Conservation (phyloP, 495 filamentous ascomycete genomes). For the Tuber indicum region DNA sequence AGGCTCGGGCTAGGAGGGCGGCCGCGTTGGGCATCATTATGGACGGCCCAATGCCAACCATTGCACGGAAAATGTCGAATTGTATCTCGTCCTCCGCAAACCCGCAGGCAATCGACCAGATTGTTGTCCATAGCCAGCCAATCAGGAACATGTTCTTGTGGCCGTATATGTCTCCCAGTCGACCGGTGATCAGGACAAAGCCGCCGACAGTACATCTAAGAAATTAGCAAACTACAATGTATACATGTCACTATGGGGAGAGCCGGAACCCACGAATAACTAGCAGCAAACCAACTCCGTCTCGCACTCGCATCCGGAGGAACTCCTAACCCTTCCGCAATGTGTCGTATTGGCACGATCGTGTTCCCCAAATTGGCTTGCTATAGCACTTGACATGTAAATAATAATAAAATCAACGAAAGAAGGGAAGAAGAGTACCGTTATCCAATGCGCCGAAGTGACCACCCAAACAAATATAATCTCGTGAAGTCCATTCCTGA, state of each 20-base stretch:
- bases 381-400: slow-evolving; percentile 1
- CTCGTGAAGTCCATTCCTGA: slow-evolving; percentile 32
- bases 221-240: background rate
- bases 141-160: slow-evolving; percentile 56
- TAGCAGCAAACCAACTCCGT: slow-evolving; percentile 45
- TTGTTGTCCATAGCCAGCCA: slow-evolving; percentile 57
- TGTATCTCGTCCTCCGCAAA: slow-evolving; percentile 47
- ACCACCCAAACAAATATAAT: slow-evolving; percentile 34
- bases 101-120: slow-evolving; percentile 54
- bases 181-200: slow-evolving; percentile 58
- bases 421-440: slow-evolving; percentile 14
- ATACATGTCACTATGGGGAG: background rate
- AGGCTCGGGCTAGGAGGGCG: slow-evolving; percentile 53
- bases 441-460: slow-evolving; percentile 37
- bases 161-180: slow-evolving; percentile 60
- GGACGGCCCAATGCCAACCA: slow-evolving; percentile 58
- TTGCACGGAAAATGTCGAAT: slow-evolving; percentile 55
- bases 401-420: background rate
- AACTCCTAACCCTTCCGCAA: slow-evolving; percentile 28
- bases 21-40: slow-evolving; percentile 58
- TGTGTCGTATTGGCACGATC: slow-evolving; percentile 27
- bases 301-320: slow-evolving; percentile 6
- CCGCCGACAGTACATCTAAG: slow-evolving; percentile 52
- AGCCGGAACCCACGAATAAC: slow-evolving; percentile 33
- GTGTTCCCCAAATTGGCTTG: slow-evolving; percentile 39